phyloP scores from a whole-genome alignment of 305 asterid species.

The Ruellia speciosa region DNA sequence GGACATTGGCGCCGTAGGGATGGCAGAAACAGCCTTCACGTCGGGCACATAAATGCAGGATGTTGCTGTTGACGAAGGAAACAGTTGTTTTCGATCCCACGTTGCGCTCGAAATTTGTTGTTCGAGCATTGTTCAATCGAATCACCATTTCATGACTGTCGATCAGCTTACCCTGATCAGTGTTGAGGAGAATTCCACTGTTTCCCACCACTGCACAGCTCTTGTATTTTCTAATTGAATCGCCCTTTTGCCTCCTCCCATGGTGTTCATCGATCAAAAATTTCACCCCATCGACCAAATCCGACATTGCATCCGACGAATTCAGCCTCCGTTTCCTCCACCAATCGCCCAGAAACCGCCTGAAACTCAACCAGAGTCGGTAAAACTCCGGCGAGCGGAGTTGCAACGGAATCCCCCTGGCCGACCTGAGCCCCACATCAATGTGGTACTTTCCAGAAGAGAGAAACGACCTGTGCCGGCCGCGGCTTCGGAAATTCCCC shows the following conservation, averaged over 20 bases:
- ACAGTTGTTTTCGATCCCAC: slow-evolving; percentile 72
- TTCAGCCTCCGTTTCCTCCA: slow-evolving; percentile 45
- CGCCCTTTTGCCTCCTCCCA: slow-evolving; percentile 18
- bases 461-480: slow-evolving; percentile 62
- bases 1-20: slow-evolving; percentile 68
- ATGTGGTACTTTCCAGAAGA: slow-evolving; percentile 56
- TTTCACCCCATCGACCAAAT: slow-evolving; percentile 32
- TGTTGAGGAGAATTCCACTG: slow-evolving; percentile 73
- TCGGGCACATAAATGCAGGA: slow-evolving; percentile 69
- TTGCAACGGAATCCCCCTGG: slow-evolving; percentile 46
- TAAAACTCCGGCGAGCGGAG: slow-evolving; percentile 70
- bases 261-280: slow-evolving; percentile 24
- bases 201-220: slow-evolving; percentile 95
- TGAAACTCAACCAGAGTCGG: slow-evolving; percentile 59
- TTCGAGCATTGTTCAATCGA: slow-evolving; percentile 78
- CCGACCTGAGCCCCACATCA: slow-evolving; percentile 42
- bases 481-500: slow-evolving; percentile 55
- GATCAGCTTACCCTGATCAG: slow-evolving; percentile 43
- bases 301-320: slow-evolving; percentile 38
- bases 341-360: slow-evolving; percentile 63
- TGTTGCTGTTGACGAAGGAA: slow-evolving; percentile 86
- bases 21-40: slow-evolving; percentile 82
- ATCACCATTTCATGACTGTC: slow-evolving; percentile 76
- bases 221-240: slow-evolving; percentile 27
- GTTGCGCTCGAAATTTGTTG: slow-evolving; percentile 39